Conservation (phyloP, 495 filamentous ascomycete genomes). For the Trichoderma orchidacearum region DNA sequence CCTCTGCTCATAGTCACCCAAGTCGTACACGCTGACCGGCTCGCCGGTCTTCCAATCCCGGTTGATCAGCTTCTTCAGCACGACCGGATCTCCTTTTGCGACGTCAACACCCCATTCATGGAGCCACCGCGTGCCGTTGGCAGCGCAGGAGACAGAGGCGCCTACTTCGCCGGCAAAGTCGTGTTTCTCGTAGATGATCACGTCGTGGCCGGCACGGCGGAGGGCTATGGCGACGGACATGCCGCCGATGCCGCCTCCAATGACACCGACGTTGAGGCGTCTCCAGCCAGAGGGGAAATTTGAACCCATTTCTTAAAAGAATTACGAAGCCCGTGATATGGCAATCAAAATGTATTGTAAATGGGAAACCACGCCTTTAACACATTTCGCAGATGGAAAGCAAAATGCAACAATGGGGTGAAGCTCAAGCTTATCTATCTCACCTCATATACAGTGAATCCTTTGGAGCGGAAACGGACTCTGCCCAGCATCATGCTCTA, state of each 20-base stretch:
- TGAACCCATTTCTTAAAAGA: background rate
- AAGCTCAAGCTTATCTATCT: background rate
- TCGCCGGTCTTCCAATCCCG: constrained; percentile 26
- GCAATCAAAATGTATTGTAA: too few relatives aligned
- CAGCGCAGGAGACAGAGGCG: constrained; percentile 32
- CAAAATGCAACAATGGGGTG: background rate
- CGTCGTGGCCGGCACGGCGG: constrained; percentile 28
- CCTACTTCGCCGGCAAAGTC: constrained; percentile 33
- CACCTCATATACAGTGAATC: background rate
- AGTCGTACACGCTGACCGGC: constrained; percentile 27
- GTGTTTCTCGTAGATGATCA: constrained; percentile 35
- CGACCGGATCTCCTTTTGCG: constrained; percentile 27
- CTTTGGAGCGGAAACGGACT: background rate
- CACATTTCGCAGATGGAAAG: too few relatives aligned
- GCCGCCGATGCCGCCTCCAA: constrained; percentile 37
- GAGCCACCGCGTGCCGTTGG: constrained; percentile 32
- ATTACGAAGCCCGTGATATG: background rate
- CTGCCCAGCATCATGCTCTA: background rate
- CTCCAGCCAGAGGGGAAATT: constrained; percentile 7
- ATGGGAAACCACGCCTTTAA: too few relatives aligned
- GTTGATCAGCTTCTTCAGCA: constrained; percentile 33
- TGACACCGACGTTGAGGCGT: constrained; percentile 24
- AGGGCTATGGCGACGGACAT: constrained; percentile 32
- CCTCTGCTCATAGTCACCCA: constrained; percentile 19
- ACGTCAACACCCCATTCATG: constrained; percentile 27